A percentile compares a stretch with the other conserved stretches of the same genome.
These are phyloP conservation scores for Peterozyma toletana DNA, from an alignment of 805 yeast species.

Conservation along the genomic window DNA sequence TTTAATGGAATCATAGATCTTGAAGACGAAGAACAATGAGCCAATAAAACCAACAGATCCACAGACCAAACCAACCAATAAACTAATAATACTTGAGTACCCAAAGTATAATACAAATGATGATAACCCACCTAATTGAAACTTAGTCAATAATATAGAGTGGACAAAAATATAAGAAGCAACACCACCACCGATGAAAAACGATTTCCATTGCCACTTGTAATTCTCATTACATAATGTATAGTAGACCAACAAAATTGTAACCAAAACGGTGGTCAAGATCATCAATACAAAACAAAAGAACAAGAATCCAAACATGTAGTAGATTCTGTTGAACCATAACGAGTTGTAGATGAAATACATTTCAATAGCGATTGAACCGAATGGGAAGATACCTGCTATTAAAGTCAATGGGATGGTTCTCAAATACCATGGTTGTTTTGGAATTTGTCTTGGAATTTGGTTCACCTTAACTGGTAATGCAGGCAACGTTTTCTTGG, in stretches of 20 bases:
- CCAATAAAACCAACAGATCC: constrained; percentile 84
- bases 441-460: constrained; percentile 93
- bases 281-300: constrained; percentile 82
- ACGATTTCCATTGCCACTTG: constrained; percentile 96
- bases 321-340: constrained; percentile 91
- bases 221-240: constrained; percentile 86
- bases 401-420: constrained; percentile 60
- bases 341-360: constrained; percentile 85
- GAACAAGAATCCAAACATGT: constrained; percentile 96
- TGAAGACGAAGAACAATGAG: constrained; percentile 65
- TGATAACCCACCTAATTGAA: constrained; percentile 63
- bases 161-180: constrained; percentile 79
- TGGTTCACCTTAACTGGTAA: constrained; percentile 86
- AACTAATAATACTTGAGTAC: constrained; percentile 67
- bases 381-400: constrained; percentile 91
- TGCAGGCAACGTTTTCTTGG: constrained; percentile 37
- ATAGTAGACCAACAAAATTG: constrained; percentile 76
- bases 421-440: constrained; percentile 77
- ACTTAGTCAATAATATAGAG: constrained; percentile 66
- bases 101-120: constrained; percentile 79
- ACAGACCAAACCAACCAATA: constrained; percentile 69
- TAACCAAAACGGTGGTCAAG: constrained; percentile 71
- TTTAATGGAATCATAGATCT: constrained; percentile 78
- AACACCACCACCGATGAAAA: constrained; percentile 85
- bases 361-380: constrained; percentile 91